phyloP scores from a whole-genome alignment of 1,139 yeast genomes.

The Saccharomyces hybrid region DNA sequence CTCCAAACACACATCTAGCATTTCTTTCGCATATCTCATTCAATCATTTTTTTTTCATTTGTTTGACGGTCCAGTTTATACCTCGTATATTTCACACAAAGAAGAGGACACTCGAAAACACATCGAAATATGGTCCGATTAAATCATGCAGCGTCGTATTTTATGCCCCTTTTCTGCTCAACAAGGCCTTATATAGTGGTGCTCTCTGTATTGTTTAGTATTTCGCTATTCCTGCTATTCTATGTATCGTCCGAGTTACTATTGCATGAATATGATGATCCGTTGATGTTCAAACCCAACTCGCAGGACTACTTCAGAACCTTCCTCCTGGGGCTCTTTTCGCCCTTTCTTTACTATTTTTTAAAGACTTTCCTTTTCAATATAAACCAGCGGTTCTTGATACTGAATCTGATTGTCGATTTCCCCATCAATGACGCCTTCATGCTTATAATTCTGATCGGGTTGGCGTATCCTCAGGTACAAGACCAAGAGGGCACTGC shows the following conservation, averaged over 20 bases:
- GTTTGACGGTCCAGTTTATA: neutral
- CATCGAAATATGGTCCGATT: constrained; percentile 23
- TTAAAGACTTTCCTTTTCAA: constrained; percentile 24
- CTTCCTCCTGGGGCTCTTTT: constrained; percentile 27
- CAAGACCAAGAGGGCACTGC: constrained; percentile 15
- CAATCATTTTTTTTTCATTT: neutral
- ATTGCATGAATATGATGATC: constrained; percentile 24
- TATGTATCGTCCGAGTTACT: constrained; percentile 21
- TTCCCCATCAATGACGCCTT: constrained; percentile 30
- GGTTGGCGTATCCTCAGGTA: constrained; percentile 31
- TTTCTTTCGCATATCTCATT: neutral
- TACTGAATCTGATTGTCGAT: constrained; percentile 23
- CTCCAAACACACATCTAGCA: neutral
- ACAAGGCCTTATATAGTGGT: constrained; percentile 21
- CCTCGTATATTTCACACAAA: neutral
- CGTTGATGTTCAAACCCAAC: constrained; percentile 28
- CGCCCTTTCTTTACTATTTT: constrained; percentile 29
- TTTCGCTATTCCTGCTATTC: constrained; percentile 14
- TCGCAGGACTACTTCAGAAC: constrained; percentile 33
- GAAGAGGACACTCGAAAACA: neutral
- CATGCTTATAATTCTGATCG: constrained; percentile 26
- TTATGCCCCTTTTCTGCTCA: constrained; percentile 31
- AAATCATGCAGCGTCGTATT: constrained; percentile 27
- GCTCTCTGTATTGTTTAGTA: constrained; percentile 11
- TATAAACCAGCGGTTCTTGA: constrained; percentile 14